phyloP scores from a whole-genome alignment of 2,329 filamentous ascomycete species.

The Cordyceps tenuipes region DNA sequence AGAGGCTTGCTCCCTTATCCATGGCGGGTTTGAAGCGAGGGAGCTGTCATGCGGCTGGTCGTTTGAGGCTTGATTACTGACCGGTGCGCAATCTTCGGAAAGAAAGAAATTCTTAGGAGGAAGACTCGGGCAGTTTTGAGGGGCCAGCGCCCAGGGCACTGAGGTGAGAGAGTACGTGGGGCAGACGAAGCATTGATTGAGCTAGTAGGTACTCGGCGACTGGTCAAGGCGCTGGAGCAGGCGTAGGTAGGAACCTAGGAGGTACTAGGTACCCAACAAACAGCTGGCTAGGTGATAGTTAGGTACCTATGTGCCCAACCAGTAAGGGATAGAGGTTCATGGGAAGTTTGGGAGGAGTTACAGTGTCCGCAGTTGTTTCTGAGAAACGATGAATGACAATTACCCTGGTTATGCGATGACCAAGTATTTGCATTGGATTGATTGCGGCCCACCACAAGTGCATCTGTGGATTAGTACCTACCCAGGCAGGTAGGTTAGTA shows the following conservation, averaged over 20 bases:
- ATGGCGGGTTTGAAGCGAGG: not conserved
- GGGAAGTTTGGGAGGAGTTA: not conserved
- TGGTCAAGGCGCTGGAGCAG: not conserved
- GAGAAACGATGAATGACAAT: not conserved
- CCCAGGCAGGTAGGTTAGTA: too few relatives aligned
- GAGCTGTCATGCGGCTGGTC: not conserved
- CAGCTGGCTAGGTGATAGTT: too few relatives aligned
- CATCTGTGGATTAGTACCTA: not conserved
- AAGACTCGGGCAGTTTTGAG: not conserved
- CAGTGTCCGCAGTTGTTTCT: not conserved
- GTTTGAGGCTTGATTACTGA: not conserved
- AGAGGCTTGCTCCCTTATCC: not conserved
- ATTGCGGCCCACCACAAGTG: not conserved
- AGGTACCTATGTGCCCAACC: too few relatives aligned
- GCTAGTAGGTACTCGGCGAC: not conserved
- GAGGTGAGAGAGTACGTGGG: not conserved
- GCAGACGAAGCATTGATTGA: not conserved
- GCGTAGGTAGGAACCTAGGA: too few relatives aligned
- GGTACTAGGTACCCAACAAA: not conserved
- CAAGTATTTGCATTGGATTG: not conserved
- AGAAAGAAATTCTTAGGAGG: not conserved
- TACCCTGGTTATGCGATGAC: not conserved
- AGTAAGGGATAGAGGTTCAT: not conserved
- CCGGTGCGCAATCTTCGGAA: not conserved
- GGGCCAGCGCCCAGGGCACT: not conserved